Percentiles rank a stretch among this genome's conserved stretches.
Evolutionary conservation across 257 asterid genomes (phyloP).

Genomic region (Rehmannia glutinosa): DNA sequence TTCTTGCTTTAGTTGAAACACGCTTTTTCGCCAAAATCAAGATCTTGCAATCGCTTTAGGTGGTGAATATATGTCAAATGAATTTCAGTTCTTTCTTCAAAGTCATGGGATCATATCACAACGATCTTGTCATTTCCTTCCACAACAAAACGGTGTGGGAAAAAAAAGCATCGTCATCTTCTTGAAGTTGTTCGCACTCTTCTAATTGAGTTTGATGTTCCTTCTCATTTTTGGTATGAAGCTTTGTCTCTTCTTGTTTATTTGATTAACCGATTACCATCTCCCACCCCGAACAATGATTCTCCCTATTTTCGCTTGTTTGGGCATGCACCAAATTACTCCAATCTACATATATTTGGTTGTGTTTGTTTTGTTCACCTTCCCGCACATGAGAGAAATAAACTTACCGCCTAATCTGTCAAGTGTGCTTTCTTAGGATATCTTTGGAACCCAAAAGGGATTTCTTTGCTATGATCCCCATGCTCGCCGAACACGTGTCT

Average conservation of each 20-base stretch:
- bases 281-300: not conserved
- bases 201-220: not conserved
- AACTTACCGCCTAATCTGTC: not conserved
- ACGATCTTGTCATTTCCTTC: not conserved
- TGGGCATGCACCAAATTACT: not conserved
- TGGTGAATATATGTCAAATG: not conserved
- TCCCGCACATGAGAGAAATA: not conserved
- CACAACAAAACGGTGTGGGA: slow-evolving; percentile 8
- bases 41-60: not conserved
- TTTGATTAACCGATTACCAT: not conserved
- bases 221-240: not conserved
- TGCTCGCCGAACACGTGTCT: not conserved
- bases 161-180: not conserved
- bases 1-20: not conserved
- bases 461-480: not conserved
- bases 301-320: not conserved
- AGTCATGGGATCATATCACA: not conserved
- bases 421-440: not conserved
- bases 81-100: not conserved
- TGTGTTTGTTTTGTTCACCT: slow-evolving; percentile 4
- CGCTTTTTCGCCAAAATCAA: not conserved
- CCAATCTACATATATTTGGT: not conserved
- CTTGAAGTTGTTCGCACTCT: not conserved
- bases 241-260: not conserved
- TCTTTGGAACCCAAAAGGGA: not conserved